A percentile compares a stretch with the other conserved stretches of the same genome.
Conservation (phyloP, 108 stramenopile genomes). For the Cyclotella baltica region DNA sequence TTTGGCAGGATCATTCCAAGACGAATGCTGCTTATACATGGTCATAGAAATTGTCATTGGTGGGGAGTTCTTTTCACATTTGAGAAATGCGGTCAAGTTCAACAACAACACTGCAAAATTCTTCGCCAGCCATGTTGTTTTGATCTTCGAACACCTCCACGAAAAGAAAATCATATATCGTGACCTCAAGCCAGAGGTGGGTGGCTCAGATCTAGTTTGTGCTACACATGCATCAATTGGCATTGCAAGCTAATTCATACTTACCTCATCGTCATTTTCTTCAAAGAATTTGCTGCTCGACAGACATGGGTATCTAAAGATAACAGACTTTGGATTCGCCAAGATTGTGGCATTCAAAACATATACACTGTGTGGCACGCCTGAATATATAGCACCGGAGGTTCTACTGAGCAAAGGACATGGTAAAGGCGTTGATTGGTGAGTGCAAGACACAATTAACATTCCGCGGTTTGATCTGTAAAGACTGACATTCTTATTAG, state of each 20-base stretch:
- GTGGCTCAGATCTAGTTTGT: background rate
- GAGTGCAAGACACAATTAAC: too few relatives aligned
- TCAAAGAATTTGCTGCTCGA: constrained; percentile 70
- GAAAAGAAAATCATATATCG: constrained; percentile 87
- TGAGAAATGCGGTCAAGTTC: constrained; percentile 59
- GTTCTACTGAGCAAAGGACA: constrained; percentile 92
- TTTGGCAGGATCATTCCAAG: constrained; percentile 67
- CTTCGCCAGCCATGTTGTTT: constrained; percentile 74
- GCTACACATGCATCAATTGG: too few relatives aligned
- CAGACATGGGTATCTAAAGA: constrained; percentile 79
- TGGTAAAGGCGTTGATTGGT: constrained; percentile 93
- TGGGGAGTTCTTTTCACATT: constrained; percentile 80
- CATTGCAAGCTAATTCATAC: background rate
- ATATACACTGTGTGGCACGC: constrained; percentile 97
- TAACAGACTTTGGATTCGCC: constrained; percentile 85
- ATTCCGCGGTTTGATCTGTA: too few relatives aligned
- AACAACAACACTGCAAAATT: constrained; percentile 64
- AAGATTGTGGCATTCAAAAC: constrained; percentile 72
- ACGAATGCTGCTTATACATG: constrained; percentile 77
- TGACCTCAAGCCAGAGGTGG: constrained; percentile 89
- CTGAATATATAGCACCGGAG: constrained; percentile 94
- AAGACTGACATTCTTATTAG: too few relatives aligned
- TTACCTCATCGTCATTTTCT: background rate
- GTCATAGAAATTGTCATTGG: constrained; percentile 82
- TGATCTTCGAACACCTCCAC: constrained; percentile 95